Evolutionary conservation across 352 stramenopile genomes (phyloP).

Genomic region (Paralagenidium karlingii): DNA sequence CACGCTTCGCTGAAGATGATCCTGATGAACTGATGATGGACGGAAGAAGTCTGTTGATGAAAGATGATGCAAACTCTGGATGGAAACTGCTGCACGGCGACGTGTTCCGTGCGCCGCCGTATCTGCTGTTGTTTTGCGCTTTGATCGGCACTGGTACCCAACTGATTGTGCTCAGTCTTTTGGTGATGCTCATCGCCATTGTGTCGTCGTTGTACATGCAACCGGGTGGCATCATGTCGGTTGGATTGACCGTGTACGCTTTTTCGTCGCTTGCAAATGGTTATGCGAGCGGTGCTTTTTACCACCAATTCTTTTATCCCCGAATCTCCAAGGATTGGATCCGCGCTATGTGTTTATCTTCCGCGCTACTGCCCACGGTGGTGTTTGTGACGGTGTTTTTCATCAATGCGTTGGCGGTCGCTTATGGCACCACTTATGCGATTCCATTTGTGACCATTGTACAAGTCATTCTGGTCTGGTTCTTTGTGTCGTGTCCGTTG

Average conservation of each 20-base stretch:
- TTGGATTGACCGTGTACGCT: constrained; percentile 92
- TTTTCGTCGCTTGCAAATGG: constrained; percentile 86
- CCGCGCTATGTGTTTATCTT: constrained; percentile 78
- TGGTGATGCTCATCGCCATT: constrained; percentile 94
- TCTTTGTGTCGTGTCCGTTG: constrained; percentile 95
- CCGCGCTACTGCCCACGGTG: constrained; percentile 50
- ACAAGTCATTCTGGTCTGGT: constrained; percentile 93
- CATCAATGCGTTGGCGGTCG: constrained; percentile 74
- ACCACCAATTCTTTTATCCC: constrained; percentile 87
- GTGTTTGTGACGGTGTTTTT: constrained; percentile 82
- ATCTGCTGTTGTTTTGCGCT: constrained; percentile 92
- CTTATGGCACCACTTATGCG: constrained; percentile 77
- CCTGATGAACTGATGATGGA: constrained; percentile 79
- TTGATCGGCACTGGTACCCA: constrained; percentile 94
- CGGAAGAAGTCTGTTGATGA: constrained; percentile 56
- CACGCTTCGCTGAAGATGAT: constrained; percentile 81
- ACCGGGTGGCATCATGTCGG: constrained; percentile 90
- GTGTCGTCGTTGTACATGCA: constrained; percentile 94
- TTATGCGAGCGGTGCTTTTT: constrained; percentile 83
- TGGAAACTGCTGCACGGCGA: constrained; percentile 96
- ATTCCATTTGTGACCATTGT: constrained; percentile 81
- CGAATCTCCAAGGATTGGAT: constrained; percentile 87
- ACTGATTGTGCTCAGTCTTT: constrained; percentile 87
- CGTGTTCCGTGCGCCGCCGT: constrained; percentile 87
- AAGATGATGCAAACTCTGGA: constrained; percentile 77